These are phyloP conservation scores for Inga leiocalycina DNA, from an alignment of 306 rosid species.

Conservation along the genomic window DNA sequence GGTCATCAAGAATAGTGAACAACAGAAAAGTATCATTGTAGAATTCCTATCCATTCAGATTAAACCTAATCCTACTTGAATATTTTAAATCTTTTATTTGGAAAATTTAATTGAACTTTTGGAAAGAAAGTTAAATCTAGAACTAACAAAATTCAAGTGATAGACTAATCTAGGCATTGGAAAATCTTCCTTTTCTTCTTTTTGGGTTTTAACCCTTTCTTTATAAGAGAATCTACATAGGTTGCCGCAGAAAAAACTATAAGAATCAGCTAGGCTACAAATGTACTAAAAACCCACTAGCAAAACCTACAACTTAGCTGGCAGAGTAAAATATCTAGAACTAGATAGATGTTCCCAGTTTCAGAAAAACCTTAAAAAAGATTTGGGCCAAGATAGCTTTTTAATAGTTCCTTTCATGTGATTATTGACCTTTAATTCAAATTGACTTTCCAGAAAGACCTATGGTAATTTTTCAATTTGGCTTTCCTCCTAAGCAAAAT, in stretches of 20 bases:
- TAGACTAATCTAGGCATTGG: conserved; percentile 1
- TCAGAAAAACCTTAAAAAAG: conserved; percentile 29
- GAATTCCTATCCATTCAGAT: conserved; percentile 14
- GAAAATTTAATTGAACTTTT: conserved; percentile 19
- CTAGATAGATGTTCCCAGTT: conserved; percentile 25
- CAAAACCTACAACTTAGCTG: conserved; percentile 28
- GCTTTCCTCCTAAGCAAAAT: conserved; percentile 26
- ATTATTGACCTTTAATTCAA: conserved; percentile 11
- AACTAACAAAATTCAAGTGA: conserved; percentile 11
- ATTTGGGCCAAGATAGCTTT: conserved; percentile 24
- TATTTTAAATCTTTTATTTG: conserved; percentile 8
- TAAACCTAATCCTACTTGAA: conserved; percentile 20
- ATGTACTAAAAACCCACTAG: conserved; percentile 36
- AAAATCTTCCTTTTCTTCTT: not conserved
- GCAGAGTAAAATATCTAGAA: conserved; percentile 26
- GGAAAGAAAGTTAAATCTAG: conserved; percentile 17
- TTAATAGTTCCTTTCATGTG: conserved; percentile 18
- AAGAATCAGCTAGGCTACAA: conserved; percentile 25
- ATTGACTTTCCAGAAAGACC: conserved; percentile 20
- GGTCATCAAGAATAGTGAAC: conserved; percentile 10
- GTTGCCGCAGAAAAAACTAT: conserved; percentile 11
- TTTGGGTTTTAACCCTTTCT: not conserved
- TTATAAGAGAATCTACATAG: conserved; percentile 20
- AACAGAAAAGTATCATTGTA: conserved; percentile 15
- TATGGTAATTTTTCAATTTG: not conserved